These are phyloP conservation scores for Lactarius pseudohatsudake DNA, from an alignment of 768 basidiomycete species.

Conservation along the genomic window DNA sequence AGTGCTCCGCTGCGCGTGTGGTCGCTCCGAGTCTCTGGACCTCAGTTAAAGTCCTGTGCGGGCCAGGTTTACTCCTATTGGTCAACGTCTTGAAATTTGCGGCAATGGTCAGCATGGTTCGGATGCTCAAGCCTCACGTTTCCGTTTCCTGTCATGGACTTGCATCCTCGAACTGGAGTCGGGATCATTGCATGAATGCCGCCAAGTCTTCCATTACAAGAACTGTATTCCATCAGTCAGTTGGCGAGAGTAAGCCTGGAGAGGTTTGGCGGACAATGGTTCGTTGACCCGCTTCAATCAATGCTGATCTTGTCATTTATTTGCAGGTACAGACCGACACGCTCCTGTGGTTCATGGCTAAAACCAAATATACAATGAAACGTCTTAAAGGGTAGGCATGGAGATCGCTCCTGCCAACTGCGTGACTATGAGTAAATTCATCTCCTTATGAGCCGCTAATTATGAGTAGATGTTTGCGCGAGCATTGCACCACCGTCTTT, in stretches of 20 bases:
- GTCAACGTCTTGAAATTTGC: neutral
- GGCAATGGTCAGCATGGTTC: neutral
- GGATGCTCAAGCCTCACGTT: neutral
- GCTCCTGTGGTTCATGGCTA: neutral
- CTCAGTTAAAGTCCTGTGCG: neutral
- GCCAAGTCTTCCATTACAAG: neutral
- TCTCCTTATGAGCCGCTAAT: no score
- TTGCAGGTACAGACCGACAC: neutral
- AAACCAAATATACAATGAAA: no score
- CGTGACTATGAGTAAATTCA: no score
- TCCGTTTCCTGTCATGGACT: neutral
- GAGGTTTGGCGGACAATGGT: neutral
- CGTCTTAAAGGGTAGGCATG: no score
- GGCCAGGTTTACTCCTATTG: neutral
- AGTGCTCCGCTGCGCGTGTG: no score
- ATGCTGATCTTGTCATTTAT: no score
- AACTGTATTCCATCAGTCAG: neutral
- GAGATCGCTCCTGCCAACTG: no score
- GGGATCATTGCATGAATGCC: neutral
- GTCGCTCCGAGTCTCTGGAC: no score
- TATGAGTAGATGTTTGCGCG: no score
- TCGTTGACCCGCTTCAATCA: neutral
- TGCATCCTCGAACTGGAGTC: neutral
- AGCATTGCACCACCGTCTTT: neutral
- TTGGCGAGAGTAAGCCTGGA: neutral